Evolutionary conservation across 2,329 filamentous ascomycete species (phyloP).

Genomic region (Venturia effusa): DNA sequence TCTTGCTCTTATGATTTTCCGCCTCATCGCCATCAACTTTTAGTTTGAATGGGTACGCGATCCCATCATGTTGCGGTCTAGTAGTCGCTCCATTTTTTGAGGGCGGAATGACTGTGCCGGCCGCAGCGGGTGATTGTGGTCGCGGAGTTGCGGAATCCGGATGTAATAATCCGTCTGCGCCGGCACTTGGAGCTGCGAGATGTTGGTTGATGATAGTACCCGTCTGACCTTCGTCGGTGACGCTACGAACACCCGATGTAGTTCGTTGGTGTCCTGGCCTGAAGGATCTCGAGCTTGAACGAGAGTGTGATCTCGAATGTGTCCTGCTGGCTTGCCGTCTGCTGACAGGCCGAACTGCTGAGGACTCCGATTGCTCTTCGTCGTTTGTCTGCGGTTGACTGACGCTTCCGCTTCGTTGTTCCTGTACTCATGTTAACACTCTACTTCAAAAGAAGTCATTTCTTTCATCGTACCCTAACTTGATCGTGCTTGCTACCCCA

Average conservation of each 20-base stretch:
- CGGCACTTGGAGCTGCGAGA: neutral
- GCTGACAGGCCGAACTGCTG: conserved; percentile 12
- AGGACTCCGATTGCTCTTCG: conserved; percentile 19
- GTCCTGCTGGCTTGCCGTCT: conserved; percentile 17
- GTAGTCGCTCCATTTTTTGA: conserved; percentile 42
- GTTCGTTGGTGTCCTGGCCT: conserved; percentile 19
- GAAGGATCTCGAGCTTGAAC: neutral
- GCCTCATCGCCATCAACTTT: conserved; percentile 33
- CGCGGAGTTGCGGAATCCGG: conserved; percentile 18
- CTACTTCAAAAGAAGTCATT: neutral
- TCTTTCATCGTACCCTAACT: conserved; percentile 42
- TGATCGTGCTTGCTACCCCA: conserved; percentile 89
- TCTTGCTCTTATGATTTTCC: conserved; percentile 35
- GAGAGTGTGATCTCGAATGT: conserved; percentile 18
- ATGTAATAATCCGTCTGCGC: conserved; percentile 14
- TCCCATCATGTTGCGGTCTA: conserved; percentile 55
- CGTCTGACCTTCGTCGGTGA: conserved; percentile 43
- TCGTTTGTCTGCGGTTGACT: conserved; percentile 9
- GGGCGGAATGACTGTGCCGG: conserved; percentile 31
- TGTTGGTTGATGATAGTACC: conserved; percentile 15
- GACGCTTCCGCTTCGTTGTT: conserved; percentile 18
- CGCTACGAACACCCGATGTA: conserved; percentile 35
- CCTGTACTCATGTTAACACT: neutral
- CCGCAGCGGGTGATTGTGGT: conserved; percentile 16
- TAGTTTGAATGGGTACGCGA: conserved; percentile 62